These are phyloP conservation scores for Xylaria polymorpha DNA, from an alignment of 2,329 filamentous ascomycete species.

Conservation along the genomic window DNA sequence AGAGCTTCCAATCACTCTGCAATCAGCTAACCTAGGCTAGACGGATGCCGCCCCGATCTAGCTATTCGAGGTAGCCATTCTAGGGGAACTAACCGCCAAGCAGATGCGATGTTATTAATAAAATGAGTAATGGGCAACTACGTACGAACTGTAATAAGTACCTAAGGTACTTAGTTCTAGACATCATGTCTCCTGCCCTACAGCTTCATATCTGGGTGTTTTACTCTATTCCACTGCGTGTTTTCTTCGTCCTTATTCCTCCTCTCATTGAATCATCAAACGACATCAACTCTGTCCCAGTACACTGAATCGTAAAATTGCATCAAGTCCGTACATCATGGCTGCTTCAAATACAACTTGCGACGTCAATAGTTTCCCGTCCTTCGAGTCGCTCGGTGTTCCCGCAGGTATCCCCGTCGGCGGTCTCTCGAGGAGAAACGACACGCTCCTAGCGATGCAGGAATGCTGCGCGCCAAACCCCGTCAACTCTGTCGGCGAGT, in stretches of 20 bases:
- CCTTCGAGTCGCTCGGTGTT: background rate
- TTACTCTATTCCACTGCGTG: background rate
- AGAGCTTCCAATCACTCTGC: too few relatives aligned
- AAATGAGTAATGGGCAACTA: too few relatives aligned
- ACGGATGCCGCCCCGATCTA: too few relatives aligned
- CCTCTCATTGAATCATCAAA: background rate
- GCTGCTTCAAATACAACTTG: constrained; percentile 7
- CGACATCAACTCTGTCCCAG: background rate
- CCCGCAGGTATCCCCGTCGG: constrained; percentile 8
- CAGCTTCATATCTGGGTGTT: background rate
- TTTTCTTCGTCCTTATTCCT: background rate
- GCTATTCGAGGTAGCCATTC: too few relatives aligned
- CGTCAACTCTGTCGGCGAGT: constrained; percentile 25
- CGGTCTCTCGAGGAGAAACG: constrained; percentile 16
- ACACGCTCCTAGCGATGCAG: constrained; percentile 26
- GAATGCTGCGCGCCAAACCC: constrained; percentile 25
- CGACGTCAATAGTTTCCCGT: background rate
- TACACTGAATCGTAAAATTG: background rate
- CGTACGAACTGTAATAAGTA: too few relatives aligned
- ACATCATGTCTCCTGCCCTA: background rate
- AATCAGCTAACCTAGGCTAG: too few relatives aligned
- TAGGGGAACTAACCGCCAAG: too few relatives aligned
- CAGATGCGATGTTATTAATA: too few relatives aligned
- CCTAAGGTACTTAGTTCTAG: too few relatives aligned
- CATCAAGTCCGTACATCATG: background rate